Base-by-base conservation (phyloP, 257 asterid genomes). In the Linderniella brevidens region DNA sequence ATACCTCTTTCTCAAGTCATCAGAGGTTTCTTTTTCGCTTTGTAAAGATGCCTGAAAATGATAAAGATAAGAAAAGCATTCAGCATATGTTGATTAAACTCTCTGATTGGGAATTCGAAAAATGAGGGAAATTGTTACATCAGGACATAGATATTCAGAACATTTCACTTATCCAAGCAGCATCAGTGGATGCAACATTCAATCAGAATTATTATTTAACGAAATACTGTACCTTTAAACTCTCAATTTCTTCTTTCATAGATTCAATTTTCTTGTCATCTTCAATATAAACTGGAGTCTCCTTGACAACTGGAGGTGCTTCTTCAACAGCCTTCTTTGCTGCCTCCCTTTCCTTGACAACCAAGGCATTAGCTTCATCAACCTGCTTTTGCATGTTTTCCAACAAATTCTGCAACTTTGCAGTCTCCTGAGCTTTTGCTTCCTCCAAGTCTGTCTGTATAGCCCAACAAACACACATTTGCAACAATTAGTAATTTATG, bases 241-340 rank as follows among this genome's bases (percentile, higher is more conserved):
- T 68, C 48, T 66, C 62, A 58, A 78, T 56, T 78, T 90, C 94
- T 68, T 68, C 79, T 53, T 64, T 76, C 55, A 90, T 62, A 68
- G 82, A 57, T 67, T 81, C 85, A 52, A 78, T 58, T 64, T 88
- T 84, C 71, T 76, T 52, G 14, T 93, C 84, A 63, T 84, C 94
- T 73, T 90, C 98, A 44, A 84, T 58, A 57, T 85, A 77, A 63
- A 90, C 77, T 29, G 96, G 92, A 19, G 70, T 76, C 75, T 90
- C 98, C 74, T 90, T 53, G 72, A 85, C 58, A 52, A 81, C 85
- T 10, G 96, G 98, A 68, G 94, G 98, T 37, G 98, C 93, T 62
- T 84, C 98, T 71, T 78, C 87, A 51, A 81, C 77, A 47, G 94
- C 93, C 63, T 73, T 90, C 66, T 71, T 90, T 15, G 92, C 94